Percentiles rank a stretch among this genome's conserved stretches.
These are phyloP conservation scores for Sanghuangporus weigelae DNA, from an alignment of 1,284 basidiomycete genomes.

Conservation along the genomic window DNA sequence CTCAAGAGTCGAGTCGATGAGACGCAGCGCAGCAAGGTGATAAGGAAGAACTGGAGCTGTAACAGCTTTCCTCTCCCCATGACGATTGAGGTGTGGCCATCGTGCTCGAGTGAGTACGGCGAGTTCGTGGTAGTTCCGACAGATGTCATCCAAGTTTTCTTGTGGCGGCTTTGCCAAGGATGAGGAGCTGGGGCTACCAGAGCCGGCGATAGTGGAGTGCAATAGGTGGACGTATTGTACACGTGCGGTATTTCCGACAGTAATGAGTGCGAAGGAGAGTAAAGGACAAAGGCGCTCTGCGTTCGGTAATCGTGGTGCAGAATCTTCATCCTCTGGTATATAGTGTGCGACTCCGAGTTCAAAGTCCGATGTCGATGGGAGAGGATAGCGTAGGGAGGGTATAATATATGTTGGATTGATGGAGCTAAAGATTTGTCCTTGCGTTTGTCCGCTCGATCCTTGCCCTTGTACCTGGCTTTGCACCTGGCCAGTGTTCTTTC, in stretches of 20 bases:
- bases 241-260: not conserved
- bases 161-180: slow-evolving; percentile 32
- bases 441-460: not conserved
- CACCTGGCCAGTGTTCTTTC: not conserved
- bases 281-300: slow-evolving; percentile 30
- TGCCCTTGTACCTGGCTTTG: not conserved
- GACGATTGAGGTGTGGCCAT: slow-evolving; percentile 35
- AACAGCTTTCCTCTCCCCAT: slow-evolving; percentile 25
- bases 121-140: slow-evolving; percentile 63
- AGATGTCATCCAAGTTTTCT: slow-evolving; percentile 50
- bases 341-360: slow-evolving; percentile 23
- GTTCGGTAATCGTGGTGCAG: slow-evolving; percentile 18
- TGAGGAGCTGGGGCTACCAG: slow-evolving; percentile 23
- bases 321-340: slow-evolving; percentile 18
- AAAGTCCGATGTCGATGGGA: slow-evolving; percentile 30
- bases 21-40: slow-evolving; percentile 62
- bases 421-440: slow-evolving; percentile 1
- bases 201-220: slow-evolving; percentile 28
- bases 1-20: slow-evolving; percentile 42
- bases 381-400: slow-evolving; percentile 20
- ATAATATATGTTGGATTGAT: not conserved
- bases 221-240: slow-evolving; percentile 59
- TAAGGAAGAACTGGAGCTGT: slow-evolving; percentile 47
- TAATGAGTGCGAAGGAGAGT: slow-evolving; percentile 50
- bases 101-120: slow-evolving; percentile 50